Evolutionary conservation across 768 basidiomycete genomes (phyloP), one percentile per base, ranked within the genome.

Genomic region (Podaxis sp.): DNA sequence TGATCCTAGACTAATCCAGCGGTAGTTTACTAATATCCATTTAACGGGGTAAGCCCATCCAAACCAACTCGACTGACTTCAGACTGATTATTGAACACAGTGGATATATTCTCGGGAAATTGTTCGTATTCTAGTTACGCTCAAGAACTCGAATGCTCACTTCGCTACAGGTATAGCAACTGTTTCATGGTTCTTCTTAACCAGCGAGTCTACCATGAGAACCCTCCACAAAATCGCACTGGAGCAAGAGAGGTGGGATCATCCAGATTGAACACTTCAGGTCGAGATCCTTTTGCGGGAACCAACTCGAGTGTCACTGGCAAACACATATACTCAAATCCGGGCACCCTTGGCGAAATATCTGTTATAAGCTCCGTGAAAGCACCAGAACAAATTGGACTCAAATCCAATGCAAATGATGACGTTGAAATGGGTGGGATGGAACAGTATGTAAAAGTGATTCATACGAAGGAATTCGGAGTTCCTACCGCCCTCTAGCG

Each of bases 121-220:
- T 59, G 57, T 36, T 11, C 25, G 37, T 11, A 6, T 2, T 11
- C 28, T 44, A 13, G 18, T 11, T 5, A n/a, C 37, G 7, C n/a
- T 38, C 25, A 11, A 5, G 18, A 23, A 11, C 28, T 25, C 11
- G 10, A 32, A 28, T 0, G 27, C 50, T 54, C 18, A 32, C 14
- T 23, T 36, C 40, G 5, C 11, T 23, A 9, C 28, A 60, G 59
- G 32, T 60, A 60, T 18, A 60, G 51, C 44, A 60, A 60, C 48
- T 53, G 51, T 13, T 60, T 60, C 18, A 60, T 60, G 59, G 59
- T 60, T 16, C 44, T 60, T 38, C 42, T 60, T 7, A 60, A 60
- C 16, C 59, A 60, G 18, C 59, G 59, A 14, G 3, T 60, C 18
- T 47, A 54, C 37, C 38, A 27, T 16, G 57, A 58, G 1, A 50